Evolutionary conservation across 1,284 basidiomycete species (phyloP), one percentile per base, ranked within the genome.

Genomic region (Boletellus deceptivus): DNA sequence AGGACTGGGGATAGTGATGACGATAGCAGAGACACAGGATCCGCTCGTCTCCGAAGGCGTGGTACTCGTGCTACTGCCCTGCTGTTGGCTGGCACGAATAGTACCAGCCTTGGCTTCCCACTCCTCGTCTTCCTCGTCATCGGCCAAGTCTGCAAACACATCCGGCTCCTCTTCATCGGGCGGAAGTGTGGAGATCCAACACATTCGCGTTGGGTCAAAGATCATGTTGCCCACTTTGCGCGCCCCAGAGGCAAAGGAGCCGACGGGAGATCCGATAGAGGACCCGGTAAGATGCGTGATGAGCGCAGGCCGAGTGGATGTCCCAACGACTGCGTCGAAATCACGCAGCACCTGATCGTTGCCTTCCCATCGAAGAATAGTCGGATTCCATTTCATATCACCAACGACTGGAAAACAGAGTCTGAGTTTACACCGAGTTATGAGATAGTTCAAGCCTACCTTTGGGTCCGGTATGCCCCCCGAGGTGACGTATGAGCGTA

Each of bases 321-420:
- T 86, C 45, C 86, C 82, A 40, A 90, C 78, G 6, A 82, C 85
- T 27, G 83, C 80, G 60, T 98, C 95, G 69, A 98, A 98, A 53
- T 93, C 93, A 52, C 89, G 83, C 37, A 98, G 78, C 11, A 84
- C 83, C 49, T 86, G 83, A 59, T 98, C 95, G 69, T 98, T 98
- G 52, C 96, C 96, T 75, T 98, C 95, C 95, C 95, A 98, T 20
- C 91, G 86, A 22, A 92, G 79, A 8, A 84, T 84, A 33, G 74
- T 75, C 20, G 93, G 92, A 70, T 98, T 98, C 91, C 93, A 98
- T 59, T 85, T 91, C 96, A 98, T 98, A 52, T 96, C 93, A 20
- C 92, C 92, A 51, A 95, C 83, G 39, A 91, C 92, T 93, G 63
- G 45, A 38, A 29, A 49, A 37, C 11, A 36, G 25, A 17, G 16